These are phyloP conservation scores for Citrus reticulata DNA, from an alignment of 345 rosid genomes.

Conservation along the genomic window DNA sequence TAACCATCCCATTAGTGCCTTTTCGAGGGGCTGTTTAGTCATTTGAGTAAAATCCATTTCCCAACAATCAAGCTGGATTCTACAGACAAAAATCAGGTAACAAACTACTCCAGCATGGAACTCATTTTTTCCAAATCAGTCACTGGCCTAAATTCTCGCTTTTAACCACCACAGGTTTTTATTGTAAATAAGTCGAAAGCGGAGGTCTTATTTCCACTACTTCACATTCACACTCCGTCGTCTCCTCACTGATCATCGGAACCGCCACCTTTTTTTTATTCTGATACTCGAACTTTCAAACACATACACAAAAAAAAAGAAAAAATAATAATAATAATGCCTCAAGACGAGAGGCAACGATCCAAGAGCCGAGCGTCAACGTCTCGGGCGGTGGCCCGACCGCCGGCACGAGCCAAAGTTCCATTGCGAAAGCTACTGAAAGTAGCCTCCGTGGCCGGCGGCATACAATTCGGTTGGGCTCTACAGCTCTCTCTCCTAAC, in stretches of 20 bases:
- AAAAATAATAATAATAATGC: slow-evolving; percentile 4
- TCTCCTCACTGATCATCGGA: neutral
- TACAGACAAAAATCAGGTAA: neutral
- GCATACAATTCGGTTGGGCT: slow-evolving; percentile 99
- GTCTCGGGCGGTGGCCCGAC: slow-evolving; percentile 24
- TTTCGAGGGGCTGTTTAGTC: neutral
- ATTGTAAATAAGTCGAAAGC: neutral
- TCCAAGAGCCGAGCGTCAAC: slow-evolving; percentile 20
- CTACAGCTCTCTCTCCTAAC: slow-evolving; percentile 91
- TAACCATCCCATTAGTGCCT: neutral
- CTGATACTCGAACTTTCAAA: neutral
- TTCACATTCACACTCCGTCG: neutral
- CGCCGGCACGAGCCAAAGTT: slow-evolving; percentile 32
- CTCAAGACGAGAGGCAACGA: slow-evolving; percentile 35
- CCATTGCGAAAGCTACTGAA: slow-evolving; percentile 66
- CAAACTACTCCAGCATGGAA: neutral
- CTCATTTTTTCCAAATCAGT: neutral
- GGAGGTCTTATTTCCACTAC: neutral
- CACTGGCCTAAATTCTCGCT: neutral
- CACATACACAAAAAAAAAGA: neutral
- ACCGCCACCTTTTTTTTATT: neutral
- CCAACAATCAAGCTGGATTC: neutral
- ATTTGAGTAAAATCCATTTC: neutral
- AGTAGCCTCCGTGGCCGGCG: slow-evolving; percentile 89
- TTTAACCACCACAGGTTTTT: neutral